Percentiles rank a stretch among this genome's conserved stretches.
phyloP scores from a whole-genome alignment of 495 filamentous ascomycete species.

The Penicillium taxi region DNA sequence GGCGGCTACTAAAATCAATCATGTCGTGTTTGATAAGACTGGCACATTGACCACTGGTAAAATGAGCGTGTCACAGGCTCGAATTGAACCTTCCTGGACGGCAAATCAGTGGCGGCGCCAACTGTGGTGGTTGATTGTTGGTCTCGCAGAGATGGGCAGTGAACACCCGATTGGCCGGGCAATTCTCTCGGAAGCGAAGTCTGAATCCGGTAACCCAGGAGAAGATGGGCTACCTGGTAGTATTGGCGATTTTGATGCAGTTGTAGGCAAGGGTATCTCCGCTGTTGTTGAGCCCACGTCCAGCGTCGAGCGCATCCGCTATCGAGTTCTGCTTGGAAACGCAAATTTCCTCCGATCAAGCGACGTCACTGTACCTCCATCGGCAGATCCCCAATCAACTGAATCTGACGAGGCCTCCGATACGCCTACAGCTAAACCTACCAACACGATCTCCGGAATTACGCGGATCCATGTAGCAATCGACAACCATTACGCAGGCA shows the following conservation, averaged over 20 bases:
- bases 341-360: conserved; percentile 63
- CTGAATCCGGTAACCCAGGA: conserved; percentile 59
- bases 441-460: conserved; percentile 48
- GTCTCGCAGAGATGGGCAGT: conserved; percentile 84
- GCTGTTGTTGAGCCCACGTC: conserved; percentile 72
- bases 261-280: conserved; percentile 77
- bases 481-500: conserved; percentile 68
- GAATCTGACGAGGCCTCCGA: conserved; percentile 13
- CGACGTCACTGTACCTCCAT: conserved; percentile 56
- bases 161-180: conserved; percentile 93
- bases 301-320: conserved; percentile 54
- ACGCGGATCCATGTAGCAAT: conserved; percentile 91
- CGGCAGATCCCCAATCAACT: conserved; percentile 42
- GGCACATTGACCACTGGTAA: conserved; percentile 90
- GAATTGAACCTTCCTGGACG: conserved; percentile 60
- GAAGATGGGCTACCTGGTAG: conserved; percentile 74
- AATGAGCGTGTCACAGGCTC: conserved; percentile 76
- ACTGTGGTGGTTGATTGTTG: conserved; percentile 92
- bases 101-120: conserved; percentile 57
- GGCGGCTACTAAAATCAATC: conserved; percentile 81
- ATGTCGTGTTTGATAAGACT: conserved; percentile 98
- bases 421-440: conserved; percentile 13
- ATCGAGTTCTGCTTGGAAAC: conserved; percentile 79
- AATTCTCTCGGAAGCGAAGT: conserved; percentile 63
- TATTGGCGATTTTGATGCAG: conserved; percentile 74